Evolutionary conservation across 1,284 basidiomycete species (phyloP).

Genomic region (Lignosus rhinocerotis): DNA sequence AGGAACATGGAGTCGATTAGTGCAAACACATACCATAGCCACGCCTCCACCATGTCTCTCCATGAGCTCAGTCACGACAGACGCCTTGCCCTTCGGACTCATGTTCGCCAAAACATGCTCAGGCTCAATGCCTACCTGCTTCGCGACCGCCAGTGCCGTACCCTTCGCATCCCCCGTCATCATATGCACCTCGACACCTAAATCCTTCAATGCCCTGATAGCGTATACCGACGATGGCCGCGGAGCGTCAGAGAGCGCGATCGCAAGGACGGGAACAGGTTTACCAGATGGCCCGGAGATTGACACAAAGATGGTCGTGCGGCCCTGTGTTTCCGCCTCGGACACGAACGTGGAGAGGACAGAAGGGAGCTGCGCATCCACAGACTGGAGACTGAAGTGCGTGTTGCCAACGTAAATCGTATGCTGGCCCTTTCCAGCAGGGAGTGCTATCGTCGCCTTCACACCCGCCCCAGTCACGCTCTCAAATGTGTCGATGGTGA

Average conservation of each 20-base stretch:
- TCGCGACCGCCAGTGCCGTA: constrained; percentile 85
- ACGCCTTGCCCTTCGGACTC: constrained; percentile 91
- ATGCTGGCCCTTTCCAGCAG: constrained; percentile 40
- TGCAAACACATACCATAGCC: constrained; percentile 74
- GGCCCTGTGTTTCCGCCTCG: constrained; percentile 69
- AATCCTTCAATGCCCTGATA: constrained; percentile 73
- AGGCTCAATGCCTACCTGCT: constrained; percentile 80
- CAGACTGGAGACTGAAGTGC: constrained; percentile 62
- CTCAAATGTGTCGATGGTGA: constrained; percentile 71
- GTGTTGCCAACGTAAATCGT: constrained; percentile 77
- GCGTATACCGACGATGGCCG: constrained; percentile 84
- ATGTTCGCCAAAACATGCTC: constrained; percentile 86
- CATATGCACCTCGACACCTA: constrained; percentile 91
- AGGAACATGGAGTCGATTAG: background rate
- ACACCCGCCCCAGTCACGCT: constrained; percentile 90
- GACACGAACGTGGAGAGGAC: constrained; percentile 63
- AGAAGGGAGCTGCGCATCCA: constrained; percentile 53
- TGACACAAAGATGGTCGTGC: constrained; percentile 85
- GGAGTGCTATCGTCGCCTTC: constrained; percentile 60
- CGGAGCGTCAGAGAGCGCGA: constrained; percentile 84
- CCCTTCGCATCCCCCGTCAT: constrained; percentile 87
- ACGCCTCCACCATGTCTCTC: constrained; percentile 69
- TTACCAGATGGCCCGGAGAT: constrained; percentile 41
- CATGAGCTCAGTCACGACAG: constrained; percentile 79
- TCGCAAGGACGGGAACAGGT: constrained; percentile 36